Conservation (phyloP, 371 early-diverging fungal genomes). For the Rhizopus delemar region DNA sequence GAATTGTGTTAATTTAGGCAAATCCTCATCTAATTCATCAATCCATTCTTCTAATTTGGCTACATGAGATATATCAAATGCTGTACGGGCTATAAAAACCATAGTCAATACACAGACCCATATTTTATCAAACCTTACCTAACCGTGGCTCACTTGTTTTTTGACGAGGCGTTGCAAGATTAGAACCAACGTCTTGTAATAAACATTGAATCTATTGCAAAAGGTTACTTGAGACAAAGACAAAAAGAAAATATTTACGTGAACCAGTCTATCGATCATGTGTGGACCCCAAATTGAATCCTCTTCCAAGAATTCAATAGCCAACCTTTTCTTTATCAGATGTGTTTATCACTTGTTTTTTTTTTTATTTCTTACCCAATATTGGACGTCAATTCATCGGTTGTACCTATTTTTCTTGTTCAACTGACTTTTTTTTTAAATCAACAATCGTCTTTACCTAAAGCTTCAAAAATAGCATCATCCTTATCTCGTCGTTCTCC, state of each 20-base stretch:
- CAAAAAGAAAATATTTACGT: conserved; percentile 7
- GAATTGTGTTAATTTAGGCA: conserved; percentile 82
- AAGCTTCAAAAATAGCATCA: conserved; percentile 87
- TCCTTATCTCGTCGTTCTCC: conserved; percentile 88
- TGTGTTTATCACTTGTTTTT: not conserved
- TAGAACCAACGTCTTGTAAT: conserved; percentile 87
- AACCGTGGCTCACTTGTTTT: conserved; percentile 54
- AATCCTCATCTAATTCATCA: conserved; percentile 70
- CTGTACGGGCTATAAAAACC: conserved; percentile 57
- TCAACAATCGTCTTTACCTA: conserved; percentile 55
- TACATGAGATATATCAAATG: conserved; percentile 72
- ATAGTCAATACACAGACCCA: not conserved
- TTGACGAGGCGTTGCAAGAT: conserved; percentile 87
- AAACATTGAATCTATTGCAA: conserved; percentile 77
- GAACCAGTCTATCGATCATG: conserved; percentile 12
- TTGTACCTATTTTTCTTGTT: conserved; percentile 40
- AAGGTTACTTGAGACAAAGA: too few species aligned
- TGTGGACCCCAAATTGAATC: conserved; percentile 6
- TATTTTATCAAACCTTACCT: conserved; percentile 34
- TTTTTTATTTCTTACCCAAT: conserved; percentile 35
- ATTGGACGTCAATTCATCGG: conserved; percentile 56
- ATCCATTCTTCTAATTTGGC: conserved; percentile 83
- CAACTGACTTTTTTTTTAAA: too few species aligned
- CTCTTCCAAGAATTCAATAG: conserved; percentile 25
- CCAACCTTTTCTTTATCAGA: conserved; percentile 10